Evolutionary conservation across 1,139 yeast genomes (phyloP), one percentile per base, ranked within the genome.

Genomic region (Kodamaea arcana): DNA sequence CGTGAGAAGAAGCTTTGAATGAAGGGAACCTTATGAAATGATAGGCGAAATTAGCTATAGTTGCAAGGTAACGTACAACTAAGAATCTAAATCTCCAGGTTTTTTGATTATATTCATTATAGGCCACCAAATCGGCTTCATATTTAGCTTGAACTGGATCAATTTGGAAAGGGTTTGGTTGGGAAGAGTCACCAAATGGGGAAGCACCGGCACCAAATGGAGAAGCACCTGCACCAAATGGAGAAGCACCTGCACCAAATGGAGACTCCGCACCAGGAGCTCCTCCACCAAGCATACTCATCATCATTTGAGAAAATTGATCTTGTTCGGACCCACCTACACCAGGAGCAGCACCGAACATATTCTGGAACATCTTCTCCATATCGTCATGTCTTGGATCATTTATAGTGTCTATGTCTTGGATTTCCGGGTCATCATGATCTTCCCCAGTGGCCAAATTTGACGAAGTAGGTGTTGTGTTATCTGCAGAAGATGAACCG

Each of bases 351-450:
- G 41, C 39, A 8, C 36, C 48, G 39, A 64, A 58, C 41, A 69
- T 53, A 26, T 54, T 51, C 30, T 53, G 56, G 47, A 69, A 54
- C 47, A 69, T 54, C 27, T 56, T 60, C 30, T 69, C 73, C 33
- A 68, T 55, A 37, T 58, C 59, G 8, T 43, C 33, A n/a, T 54
- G 36, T 14, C 47, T 45, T 9, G 9, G 22, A 28, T 34, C 21
- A 33, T 34, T 21, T 37, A 58, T 40, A 21, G 52, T 42, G 26
- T 50, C 48, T 29, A 60, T 55, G 24, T 58, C 61, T 35, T 52
- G 63, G 14, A 56, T 55, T 22, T 60, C 69, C 1, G 70, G 71
- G 39, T 65, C 70, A 12, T 51, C 60, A 29, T 58, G 57, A n/a
- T 45, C 47, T 5, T 24, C 26, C 15, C 5, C 26, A 13, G 12